A percentile compares a stretch with the other conserved stretches of the same genome.
Evolutionary conservation across 805 yeast genomes (phyloP).

Genomic region (Lipomyces lipofer): DNA sequence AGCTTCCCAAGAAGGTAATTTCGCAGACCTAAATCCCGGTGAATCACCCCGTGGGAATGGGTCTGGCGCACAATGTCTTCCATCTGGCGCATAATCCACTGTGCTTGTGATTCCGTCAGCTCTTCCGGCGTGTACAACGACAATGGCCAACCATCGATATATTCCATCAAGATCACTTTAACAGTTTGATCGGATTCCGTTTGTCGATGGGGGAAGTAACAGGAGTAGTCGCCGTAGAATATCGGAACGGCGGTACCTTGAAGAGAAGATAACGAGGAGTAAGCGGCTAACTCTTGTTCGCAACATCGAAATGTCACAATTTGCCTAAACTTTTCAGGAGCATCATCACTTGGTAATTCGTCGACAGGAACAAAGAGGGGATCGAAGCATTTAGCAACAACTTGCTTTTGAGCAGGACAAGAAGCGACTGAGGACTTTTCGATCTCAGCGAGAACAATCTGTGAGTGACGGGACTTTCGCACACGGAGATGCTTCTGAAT

Average conservation of each 20-base stretch:
- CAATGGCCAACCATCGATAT: neutral
- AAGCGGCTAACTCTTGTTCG: neutral
- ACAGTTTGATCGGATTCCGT: neutral
- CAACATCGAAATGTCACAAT: neutral
- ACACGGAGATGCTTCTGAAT: neutral
- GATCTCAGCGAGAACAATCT: neutral
- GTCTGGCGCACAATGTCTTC: neutral
- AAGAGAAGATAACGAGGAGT: neutral
- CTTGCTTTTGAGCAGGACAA: neutral
- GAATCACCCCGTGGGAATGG: neutral
- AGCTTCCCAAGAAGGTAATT: neutral
- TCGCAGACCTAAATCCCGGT: neutral
- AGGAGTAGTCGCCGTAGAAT: neutral
- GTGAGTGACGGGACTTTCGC: constrained; percentile 1
- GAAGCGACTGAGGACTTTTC: neutral
- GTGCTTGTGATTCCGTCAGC: neutral
- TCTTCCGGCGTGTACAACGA: neutral
- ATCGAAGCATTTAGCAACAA: neutral
- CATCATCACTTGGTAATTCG: neutral
- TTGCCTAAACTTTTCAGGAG: neutral
- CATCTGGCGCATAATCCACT: neutral
- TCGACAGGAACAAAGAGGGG: neutral
- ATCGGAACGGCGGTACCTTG: neutral
- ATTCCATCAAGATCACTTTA: neutral
- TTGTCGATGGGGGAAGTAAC: neutral